These are phyloP conservation scores for Taphrina pruni DNA, from an alignment of 1,139 yeast species.

Conservation along the genomic window DNA sequence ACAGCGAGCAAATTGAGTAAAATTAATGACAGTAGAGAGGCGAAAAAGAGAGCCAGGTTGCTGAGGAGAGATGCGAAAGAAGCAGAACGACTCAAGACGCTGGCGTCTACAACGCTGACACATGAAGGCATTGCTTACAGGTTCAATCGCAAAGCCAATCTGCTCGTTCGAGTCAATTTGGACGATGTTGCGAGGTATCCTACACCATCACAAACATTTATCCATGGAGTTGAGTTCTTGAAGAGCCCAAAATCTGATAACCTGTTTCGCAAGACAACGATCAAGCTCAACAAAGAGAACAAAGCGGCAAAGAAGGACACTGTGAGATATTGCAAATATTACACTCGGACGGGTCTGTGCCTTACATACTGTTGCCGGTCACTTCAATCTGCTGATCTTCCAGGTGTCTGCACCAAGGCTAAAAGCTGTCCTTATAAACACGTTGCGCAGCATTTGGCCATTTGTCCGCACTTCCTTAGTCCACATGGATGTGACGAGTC, in stretches of 20 bases:
- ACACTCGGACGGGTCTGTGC: slow-evolving; percentile 51
- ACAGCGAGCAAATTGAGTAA: slow-evolving; percentile 19
- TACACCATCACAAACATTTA: slow-evolving; percentile 48
- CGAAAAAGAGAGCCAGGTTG: slow-evolving; percentile 23
- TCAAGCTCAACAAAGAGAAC: slow-evolving; percentile 38
- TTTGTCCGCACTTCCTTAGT: slow-evolving; percentile 61
- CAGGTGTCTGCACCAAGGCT: slow-evolving; percentile 64
- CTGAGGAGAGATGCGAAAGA: slow-evolving; percentile 36
- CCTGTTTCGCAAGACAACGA: slow-evolving; percentile 46
- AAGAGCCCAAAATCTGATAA: slow-evolving; percentile 49
- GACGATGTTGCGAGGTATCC: slow-evolving; percentile 14
- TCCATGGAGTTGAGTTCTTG: slow-evolving; percentile 49
- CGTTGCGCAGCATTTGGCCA: slow-evolving; percentile 58
- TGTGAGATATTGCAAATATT: slow-evolving; percentile 49
- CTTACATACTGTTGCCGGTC: slow-evolving; percentile 1
- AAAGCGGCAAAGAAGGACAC: slow-evolving; percentile 27
- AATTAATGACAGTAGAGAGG: slow-evolving; percentile 30
- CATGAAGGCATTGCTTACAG: slow-evolving; percentile 48
- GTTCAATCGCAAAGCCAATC: slow-evolving; percentile 47
- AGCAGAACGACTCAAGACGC: slow-evolving; percentile 44
- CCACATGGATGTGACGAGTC: slow-evolving; percentile 57
- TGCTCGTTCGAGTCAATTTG: slow-evolving; percentile 46
- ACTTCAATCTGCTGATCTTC: not conserved
- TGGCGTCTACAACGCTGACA: slow-evolving; percentile 45
- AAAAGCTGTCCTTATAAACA: slow-evolving; percentile 64